Evolutionary conservation across 2,329 filamentous ascomycete genomes (phyloP).

Genomic region (Exophiala lecanii-corni): DNA sequence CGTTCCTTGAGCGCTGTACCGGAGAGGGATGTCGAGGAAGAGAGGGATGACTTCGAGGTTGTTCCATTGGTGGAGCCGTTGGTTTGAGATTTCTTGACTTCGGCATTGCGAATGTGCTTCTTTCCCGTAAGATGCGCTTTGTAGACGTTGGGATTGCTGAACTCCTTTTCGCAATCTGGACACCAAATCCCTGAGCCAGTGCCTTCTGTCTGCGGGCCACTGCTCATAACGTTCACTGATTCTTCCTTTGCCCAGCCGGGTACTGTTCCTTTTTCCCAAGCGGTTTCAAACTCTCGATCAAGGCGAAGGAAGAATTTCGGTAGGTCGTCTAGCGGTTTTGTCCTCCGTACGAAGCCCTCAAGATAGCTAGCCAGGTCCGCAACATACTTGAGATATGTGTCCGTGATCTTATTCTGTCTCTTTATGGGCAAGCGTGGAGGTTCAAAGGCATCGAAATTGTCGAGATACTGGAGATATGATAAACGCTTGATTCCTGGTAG

Average conservation of each 20-base stretch:
- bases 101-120: constrained; percentile 84
- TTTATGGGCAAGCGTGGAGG: constrained; percentile 70
- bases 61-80: constrained; percentile 25
- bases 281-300: constrained; percentile 75
- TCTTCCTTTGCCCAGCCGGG: constrained; percentile 69
- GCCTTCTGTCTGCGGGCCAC: constrained; percentile 48
- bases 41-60: constrained; percentile 10
- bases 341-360: constrained; percentile 80
- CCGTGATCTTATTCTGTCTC: constrained; percentile 78
- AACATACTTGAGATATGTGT: constrained; percentile 88
- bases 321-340: constrained; percentile 78
- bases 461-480: constrained; percentile 88
- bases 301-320: constrained; percentile 71
- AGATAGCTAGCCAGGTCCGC: constrained; percentile 75
- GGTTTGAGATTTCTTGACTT: constrained; percentile 49
- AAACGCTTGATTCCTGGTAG: constrained; percentile 79
- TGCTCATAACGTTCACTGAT: constrained; percentile 33
- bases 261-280: constrained; percentile 76
- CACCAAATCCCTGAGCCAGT: constrained; percentile 76
- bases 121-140: constrained; percentile 82
- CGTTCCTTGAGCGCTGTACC: constrained; percentile 68
- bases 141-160: constrained; percentile 93
- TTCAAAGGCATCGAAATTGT: constrained; percentile 81
- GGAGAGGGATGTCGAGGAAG: constrained; percentile 9
- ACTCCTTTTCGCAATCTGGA: constrained; percentile 86